phyloP scores from a whole-genome alignment of 2,329 filamentous ascomycete species.

The Hansfordia pulvinata region DNA sequence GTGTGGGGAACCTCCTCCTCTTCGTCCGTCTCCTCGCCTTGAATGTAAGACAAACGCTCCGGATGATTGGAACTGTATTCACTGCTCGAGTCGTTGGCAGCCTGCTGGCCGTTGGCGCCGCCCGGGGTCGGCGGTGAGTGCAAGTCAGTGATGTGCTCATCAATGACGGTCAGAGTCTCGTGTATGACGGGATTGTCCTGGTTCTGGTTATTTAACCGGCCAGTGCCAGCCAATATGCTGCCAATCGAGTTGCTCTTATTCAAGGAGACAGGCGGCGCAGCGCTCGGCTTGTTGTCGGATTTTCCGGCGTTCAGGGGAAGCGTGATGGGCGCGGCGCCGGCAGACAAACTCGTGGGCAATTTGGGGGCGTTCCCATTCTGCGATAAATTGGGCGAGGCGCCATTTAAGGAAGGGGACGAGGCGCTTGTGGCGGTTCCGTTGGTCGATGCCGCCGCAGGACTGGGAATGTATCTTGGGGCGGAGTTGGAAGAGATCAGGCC shows the following conservation, averaged over 20 bases:
- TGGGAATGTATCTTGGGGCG: constrained; percentile 9
- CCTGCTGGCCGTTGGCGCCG: constrained; percentile 36
- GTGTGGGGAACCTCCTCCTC: constrained; percentile 65
- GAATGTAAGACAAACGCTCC: constrained; percentile 76
- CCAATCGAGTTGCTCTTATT: too few relatives aligned
- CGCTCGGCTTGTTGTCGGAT: too few relatives aligned
- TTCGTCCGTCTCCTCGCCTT: constrained; percentile 89
- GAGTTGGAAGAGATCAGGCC: constrained; percentile 2
- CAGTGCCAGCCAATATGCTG: too few relatives aligned
- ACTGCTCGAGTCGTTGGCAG: constrained; percentile 66
- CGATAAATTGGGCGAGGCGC: too few relatives aligned
- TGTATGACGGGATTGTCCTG: constrained; percentile 72
- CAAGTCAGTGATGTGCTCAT: constrained; percentile 91
- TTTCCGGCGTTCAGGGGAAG: too few relatives aligned
- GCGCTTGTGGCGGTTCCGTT: too few relatives aligned
- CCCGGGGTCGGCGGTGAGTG: constrained; percentile 38
- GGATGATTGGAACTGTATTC: constrained; percentile 75
- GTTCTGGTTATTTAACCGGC: too few relatives aligned
- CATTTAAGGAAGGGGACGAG: too few relatives aligned
- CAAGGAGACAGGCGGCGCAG: too few relatives aligned
- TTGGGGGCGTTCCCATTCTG: too few relatives aligned
- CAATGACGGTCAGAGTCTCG: constrained; percentile 89
- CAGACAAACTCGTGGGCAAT: too few relatives aligned
- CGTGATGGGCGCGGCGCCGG: too few relatives aligned
- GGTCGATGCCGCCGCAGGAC: constrained; percentile 13